A percentile compares a stretch with the other conserved stretches of the same genome.
These are phyloP conservation scores for Rhizomucor pusillus DNA, from an alignment of 371 early-diverging fungal species.

Conservation along the genomic window DNA sequence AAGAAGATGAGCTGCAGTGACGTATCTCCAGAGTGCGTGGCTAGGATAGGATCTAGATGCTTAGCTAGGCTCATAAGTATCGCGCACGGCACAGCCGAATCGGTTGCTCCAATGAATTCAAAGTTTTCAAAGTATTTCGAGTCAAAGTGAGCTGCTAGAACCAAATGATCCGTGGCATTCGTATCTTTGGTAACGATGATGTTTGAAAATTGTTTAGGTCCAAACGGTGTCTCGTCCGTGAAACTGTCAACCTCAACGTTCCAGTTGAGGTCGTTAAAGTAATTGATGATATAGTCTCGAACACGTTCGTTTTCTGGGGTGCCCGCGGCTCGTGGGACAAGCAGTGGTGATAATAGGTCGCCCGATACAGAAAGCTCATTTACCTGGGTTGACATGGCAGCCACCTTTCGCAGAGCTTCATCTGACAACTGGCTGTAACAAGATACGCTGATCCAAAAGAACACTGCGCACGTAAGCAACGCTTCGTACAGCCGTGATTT, in stretches of 20 bases:
- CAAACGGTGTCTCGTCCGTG: slow-evolving; percentile 70
- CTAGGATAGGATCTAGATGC: slow-evolving; percentile 17
- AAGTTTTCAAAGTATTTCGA: slow-evolving; percentile 68
- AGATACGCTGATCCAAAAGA: background rate
- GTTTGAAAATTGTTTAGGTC: slow-evolving; percentile 72
- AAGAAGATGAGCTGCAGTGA: slow-evolving; percentile 89
- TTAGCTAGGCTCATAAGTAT: slow-evolving; percentile 81
- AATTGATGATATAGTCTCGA: slow-evolving; percentile 60
- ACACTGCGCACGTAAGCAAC: background rate
- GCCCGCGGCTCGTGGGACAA: slow-evolving; percentile 73
- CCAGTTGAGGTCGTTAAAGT: slow-evolving; percentile 65
- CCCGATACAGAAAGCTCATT: slow-evolving; percentile 25
- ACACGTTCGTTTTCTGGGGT: slow-evolving; percentile 66
- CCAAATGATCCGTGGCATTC: slow-evolving; percentile 59
- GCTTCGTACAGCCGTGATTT: too few relatives aligned
- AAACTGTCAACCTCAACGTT: slow-evolving; percentile 75
- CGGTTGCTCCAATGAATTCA: slow-evolving; percentile 76
- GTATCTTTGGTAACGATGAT: slow-evolving; percentile 82
- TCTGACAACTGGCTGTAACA: slow-evolving; percentile 5
- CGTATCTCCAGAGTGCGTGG: background rate
- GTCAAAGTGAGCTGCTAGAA: slow-evolving; percentile 90
- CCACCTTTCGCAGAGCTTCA: slow-evolving; percentile 3
- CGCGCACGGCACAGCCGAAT: slow-evolving; percentile 81
- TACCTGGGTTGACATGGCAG: background rate
- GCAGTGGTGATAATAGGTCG: slow-evolving; percentile 57